Evolutionary conservation across 345 rosid genomes (phyloP).

Genomic region (Crucihimalaya himalaica): DNA sequence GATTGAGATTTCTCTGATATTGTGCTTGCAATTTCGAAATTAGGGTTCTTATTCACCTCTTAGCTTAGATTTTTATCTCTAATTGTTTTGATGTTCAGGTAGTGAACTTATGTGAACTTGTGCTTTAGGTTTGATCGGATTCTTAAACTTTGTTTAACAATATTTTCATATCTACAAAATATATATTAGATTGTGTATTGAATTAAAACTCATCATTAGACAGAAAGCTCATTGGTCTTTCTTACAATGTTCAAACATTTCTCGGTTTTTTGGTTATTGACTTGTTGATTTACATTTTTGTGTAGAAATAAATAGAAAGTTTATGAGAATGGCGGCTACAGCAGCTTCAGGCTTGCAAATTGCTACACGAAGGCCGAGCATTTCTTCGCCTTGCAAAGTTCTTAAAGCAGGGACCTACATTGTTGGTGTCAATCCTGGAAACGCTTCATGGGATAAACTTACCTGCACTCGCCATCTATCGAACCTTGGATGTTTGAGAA

Average conservation of each 20-base stretch:
- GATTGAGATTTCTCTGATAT: conserved; percentile 7
- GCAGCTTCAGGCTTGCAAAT: conserved; percentile 63
- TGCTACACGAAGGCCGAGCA: conserved; percentile 54
- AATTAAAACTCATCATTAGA: conserved; percentile 7
- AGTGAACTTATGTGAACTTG: not conserved
- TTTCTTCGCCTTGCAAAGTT: conserved; percentile 49
- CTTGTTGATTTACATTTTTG: conserved; percentile 14
- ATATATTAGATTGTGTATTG: not conserved
- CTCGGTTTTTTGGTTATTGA: not conserved
- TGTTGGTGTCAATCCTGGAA: conserved; percentile 45
- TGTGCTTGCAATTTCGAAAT: not conserved
- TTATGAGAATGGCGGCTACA: conserved; percentile 59
- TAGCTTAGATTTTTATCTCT: not conserved
- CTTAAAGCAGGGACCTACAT: conserved; percentile 49
- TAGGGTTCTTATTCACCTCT: not conserved
- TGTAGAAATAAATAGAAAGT: conserved; percentile 19
- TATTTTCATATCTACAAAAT: not conserved
- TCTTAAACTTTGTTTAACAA: not conserved
- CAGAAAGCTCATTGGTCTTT: conserved; percentile 4
- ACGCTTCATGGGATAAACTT: conserved; percentile 56
- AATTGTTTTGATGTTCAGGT: not conserved
- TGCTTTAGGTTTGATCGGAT: conserved; percentile 13
- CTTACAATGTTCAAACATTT: not conserved
- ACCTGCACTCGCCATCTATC: conserved; percentile 54
- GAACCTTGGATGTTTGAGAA: conserved; percentile 43